Evolutionary conservation across 2,329 filamentous ascomycete species (phyloP).

Genomic region (Blastomyces gilchristii): DNA sequence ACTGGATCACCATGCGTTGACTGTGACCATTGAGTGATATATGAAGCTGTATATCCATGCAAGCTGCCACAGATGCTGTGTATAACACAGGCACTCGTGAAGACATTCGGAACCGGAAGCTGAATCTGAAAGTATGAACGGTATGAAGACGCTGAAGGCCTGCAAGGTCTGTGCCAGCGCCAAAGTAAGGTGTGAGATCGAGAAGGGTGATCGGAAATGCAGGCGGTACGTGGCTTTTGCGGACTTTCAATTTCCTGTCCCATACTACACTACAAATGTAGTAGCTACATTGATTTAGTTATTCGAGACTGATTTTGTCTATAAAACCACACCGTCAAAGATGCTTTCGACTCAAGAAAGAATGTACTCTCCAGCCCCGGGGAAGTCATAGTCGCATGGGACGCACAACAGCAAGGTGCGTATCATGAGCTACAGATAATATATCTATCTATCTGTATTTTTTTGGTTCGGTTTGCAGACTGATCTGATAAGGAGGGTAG

Average conservation of each 20-base stretch:
- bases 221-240: background rate
- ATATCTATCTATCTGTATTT: background rate
- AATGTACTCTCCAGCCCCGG: background rate
- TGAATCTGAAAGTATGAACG: background rate
- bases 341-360: background rate
- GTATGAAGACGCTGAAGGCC: background rate
- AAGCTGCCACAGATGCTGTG: background rate
- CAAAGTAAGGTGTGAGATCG: background rate
- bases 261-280: background rate
- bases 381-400: background rate
- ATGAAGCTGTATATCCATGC: background rate
- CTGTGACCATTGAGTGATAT: background rate
- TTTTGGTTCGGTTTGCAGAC: background rate
- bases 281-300: background rate
- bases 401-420: background rate
- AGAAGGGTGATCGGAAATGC: background rate
- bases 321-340: background rate
- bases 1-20: background rate
- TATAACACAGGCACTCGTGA: background rate
- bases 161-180: background rate
- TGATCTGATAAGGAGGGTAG: background rate
- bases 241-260: background rate
- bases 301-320: background rate
- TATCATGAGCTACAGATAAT: background rate
- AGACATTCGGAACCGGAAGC: too few relatives aligned